Conservation (phyloP, 495 filamentous ascomycete genomes). For the Neurospora hispaniola region DNA sequence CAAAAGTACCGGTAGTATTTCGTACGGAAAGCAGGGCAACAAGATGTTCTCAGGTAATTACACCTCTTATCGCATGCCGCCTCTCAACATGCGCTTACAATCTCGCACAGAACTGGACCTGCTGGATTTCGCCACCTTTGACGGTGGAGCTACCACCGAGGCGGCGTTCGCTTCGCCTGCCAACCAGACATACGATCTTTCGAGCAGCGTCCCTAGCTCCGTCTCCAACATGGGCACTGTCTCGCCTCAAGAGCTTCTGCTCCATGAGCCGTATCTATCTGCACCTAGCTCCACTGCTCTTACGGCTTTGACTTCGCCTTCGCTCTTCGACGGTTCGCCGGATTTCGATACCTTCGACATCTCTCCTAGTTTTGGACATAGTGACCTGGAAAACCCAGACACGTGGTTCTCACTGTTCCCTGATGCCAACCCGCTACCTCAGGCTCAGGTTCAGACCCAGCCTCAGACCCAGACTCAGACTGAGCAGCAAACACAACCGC, state of each 20-base stretch:
- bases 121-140: slow-evolving; percentile 42
- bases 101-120: slow-evolving; percentile 35
- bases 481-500: background rate
- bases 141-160: slow-evolving; percentile 35
- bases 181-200: slow-evolving; percentile 35
- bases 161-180: slow-evolving; percentile 42
- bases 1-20: slow-evolving; percentile 35
- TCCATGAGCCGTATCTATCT: slow-evolving; percentile 53
- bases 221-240: slow-evolving; percentile 54
- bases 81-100: slow-evolving; percentile 26
- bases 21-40: slow-evolving; percentile 34
- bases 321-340: slow-evolving; percentile 64
- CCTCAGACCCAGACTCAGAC: background rate
- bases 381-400: slow-evolving; percentile 34
- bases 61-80: background rate
- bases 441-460: background rate
- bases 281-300: slow-evolving; percentile 75
- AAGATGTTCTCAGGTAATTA: slow-evolving; percentile 37
- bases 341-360: slow-evolving; percentile 59
- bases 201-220: slow-evolving; percentile 29
- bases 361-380: slow-evolving; percentile 55
- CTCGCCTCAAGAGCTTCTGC: slow-evolving; percentile 74
- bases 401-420: slow-evolving; percentile 65
- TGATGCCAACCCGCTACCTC: slow-evolving; percentile 22
- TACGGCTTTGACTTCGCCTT: slow-evolving; percentile 78